Percentiles rank a stretch among this genome's conserved stretches.
These are phyloP conservation scores for Geopyxis carbonaria DNA, from an alignment of 495 filamentous ascomycete species.

Conservation along the genomic window DNA sequence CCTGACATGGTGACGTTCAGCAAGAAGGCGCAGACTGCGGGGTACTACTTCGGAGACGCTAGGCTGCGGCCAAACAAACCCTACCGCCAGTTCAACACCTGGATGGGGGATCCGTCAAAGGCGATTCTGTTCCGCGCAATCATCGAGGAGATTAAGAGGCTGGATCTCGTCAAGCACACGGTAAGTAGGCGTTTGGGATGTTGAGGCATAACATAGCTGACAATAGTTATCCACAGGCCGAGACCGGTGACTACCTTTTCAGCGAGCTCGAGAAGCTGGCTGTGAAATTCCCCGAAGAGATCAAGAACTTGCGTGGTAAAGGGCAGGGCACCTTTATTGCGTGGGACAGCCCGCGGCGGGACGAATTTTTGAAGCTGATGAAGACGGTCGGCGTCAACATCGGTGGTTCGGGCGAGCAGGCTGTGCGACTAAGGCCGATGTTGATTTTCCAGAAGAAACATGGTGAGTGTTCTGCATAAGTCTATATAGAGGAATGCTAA, in stretches of 20 bases:
- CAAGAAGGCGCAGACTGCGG: constrained; percentile 97
- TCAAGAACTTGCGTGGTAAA: constrained; percentile 82
- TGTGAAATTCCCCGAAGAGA: constrained; percentile 59
- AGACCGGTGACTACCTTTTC: constrained; percentile 72
- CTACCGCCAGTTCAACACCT: constrained; percentile 99
- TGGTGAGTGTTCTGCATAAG: no score
- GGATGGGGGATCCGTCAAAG: constrained; percentile 94
- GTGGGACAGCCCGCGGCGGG: constrained; percentile 74
- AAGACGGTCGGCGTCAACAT: constrained; percentile 84
- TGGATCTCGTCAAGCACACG: constrained; percentile 67
- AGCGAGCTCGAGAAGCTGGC: constrained; percentile 50
- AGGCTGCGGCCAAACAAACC: constrained; percentile 89
- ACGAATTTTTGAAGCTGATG: constrained; percentile 64
- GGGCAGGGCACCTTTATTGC: constrained; percentile 94
- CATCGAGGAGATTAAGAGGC: constrained; percentile 68
- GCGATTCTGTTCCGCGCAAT: constrained; percentile 87
- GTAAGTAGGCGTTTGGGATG: constrained; percentile 9
- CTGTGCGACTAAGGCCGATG: constrained; percentile 85
- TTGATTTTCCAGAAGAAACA: constrained; percentile 89
- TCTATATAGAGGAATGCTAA: no score
- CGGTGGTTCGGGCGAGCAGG: constrained; percentile 65
- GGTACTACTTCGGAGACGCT: constrained; percentile 85
- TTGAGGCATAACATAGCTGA: background rate
- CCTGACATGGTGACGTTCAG: constrained; percentile 98
- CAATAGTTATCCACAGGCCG: constrained; percentile 25